These are phyloP conservation scores for Ceratocystis lukuohia DNA, from an alignment of 2,329 filamentous ascomycete genomes.

Conservation along the genomic window DNA sequence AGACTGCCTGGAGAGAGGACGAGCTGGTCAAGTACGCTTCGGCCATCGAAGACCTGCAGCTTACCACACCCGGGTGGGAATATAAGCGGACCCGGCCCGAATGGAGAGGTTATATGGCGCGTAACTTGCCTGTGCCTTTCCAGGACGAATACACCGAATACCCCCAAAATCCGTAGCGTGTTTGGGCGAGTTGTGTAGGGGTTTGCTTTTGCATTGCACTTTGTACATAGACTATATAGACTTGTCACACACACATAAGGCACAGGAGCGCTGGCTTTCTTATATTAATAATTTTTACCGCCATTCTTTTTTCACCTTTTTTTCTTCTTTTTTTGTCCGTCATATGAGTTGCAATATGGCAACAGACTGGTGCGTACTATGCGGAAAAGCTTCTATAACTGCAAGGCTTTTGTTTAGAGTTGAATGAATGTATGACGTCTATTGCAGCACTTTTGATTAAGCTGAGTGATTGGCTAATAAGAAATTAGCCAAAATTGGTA, in stretches of 20 bases:
- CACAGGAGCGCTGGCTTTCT: background rate
- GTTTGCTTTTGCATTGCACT: constrained; percentile 4
- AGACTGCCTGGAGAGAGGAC: constrained; percentile 48
- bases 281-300: background rate
- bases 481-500: no score
- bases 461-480: no score
- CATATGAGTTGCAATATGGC: no score
- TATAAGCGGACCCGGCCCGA: constrained; percentile 37
- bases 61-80: constrained; percentile 27
- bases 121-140: constrained; percentile 32
- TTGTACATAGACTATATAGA: background rate
- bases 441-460: no score
- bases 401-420: background rate
- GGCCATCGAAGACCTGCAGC: constrained; percentile 48
- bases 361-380: no score
- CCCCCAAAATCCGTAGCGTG: background rate
- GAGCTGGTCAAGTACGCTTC: constrained; percentile 47
- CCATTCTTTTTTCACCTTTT: no score
- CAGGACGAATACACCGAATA: constrained; percentile 18
- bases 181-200: constrained; percentile 3
- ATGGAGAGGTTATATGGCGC: constrained; percentile 39
- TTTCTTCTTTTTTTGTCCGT: no score
- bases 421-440: no score
- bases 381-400: background rate
- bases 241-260: background rate